Evolutionary conservation across 2,329 filamentous ascomycete genomes (phyloP), one percentile per base, ranked within the genome.

Genomic region (Penicillium sp.): DNA sequence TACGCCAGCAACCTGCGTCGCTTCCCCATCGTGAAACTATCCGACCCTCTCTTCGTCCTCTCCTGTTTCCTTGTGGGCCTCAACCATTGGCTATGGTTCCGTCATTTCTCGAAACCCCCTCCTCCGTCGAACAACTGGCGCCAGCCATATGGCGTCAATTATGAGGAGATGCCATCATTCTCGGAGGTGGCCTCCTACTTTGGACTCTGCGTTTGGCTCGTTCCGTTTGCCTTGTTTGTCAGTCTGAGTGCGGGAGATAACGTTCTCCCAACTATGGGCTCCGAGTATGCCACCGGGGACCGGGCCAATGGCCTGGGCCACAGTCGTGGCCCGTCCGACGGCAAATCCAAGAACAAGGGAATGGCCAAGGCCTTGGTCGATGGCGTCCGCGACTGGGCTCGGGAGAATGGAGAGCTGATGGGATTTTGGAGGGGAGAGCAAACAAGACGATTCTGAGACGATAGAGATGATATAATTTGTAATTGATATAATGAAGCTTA

Each of bases 51-150:
- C 9, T 97, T 99, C 72, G 67, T 97, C 16, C 68, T 86, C 1
- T 96, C 92, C 0, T 97, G 92, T 67, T 86, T 85, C 3, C 82
- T 97, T 32, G 94, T 99, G 10, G 80, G 96, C 2, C 66, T 88
- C 34, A 96, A 99, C 74, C 94, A 99, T 73, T 97, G 91, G 75
- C 80, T 96, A 47, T 99, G 94, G 93, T 97, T 99, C 80, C 85
- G 84, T 53, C 88, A 97, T 76, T 99, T 99, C 74, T 93, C 88
- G 69, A 84, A 90, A 60, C 78, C 77, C 4, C 68, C 77, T 10
- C 80, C 54, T 77, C 79, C 51, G 13, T 61, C 62, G 32, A 65
- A 60, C 39, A 69, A 66, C 51, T 74, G 70, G 71, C 67, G 71
- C 31, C 66, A 72, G 45, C 68, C 71, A 5, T 74, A 74, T 55